phyloP scores from a whole-genome alignment of 352 stramenopile species.

The Pythium coloratum region DNA sequence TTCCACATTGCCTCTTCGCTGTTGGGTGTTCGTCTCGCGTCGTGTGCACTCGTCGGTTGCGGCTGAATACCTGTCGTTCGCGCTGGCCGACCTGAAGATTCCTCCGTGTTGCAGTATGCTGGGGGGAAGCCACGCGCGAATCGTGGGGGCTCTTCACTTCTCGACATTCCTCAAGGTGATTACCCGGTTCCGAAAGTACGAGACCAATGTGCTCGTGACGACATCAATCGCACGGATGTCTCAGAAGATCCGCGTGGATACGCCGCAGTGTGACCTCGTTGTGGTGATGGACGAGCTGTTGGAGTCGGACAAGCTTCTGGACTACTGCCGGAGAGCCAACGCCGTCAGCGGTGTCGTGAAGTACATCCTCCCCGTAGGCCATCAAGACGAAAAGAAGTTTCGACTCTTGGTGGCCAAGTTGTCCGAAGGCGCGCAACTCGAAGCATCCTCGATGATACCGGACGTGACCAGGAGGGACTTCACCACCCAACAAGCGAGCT shows the following conservation, averaged over 20 bases:
- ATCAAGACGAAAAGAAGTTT: constrained; percentile 57
- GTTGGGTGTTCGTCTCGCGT: constrained; percentile 75
- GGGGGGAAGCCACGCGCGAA: constrained; percentile 61
- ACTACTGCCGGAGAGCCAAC: constrained; percentile 56
- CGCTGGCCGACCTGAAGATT: constrained; percentile 38
- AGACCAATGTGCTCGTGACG: constrained; percentile 75
- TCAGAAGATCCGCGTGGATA: constrained; percentile 40
- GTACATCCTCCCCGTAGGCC: constrained; percentile 55
- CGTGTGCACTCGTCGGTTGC: constrained; percentile 70
- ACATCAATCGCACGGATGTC: constrained; percentile 69
- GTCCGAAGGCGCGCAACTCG: constrained; percentile 49
- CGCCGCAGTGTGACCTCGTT: constrained; percentile 63
- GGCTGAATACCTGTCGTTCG: constrained; percentile 70
- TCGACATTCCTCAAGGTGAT: constrained; percentile 74
- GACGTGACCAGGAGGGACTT: too few relatives aligned
- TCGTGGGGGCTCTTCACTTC: constrained; percentile 55
- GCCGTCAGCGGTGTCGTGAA: constrained; percentile 50
- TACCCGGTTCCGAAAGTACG: constrained; percentile 48
- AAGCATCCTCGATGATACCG: constrained; percentile 10
- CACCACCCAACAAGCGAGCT: too few relatives aligned
- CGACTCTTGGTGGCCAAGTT: constrained; percentile 59
- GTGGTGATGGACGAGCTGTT: constrained; percentile 77
- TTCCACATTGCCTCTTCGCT: background rate
- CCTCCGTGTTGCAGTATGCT: constrained; percentile 77
- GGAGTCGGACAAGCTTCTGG: constrained; percentile 73